These are phyloP conservation scores for Litchi chinensis DNA, from an alignment of 345 rosid genomes.

Conservation along the genomic window DNA sequence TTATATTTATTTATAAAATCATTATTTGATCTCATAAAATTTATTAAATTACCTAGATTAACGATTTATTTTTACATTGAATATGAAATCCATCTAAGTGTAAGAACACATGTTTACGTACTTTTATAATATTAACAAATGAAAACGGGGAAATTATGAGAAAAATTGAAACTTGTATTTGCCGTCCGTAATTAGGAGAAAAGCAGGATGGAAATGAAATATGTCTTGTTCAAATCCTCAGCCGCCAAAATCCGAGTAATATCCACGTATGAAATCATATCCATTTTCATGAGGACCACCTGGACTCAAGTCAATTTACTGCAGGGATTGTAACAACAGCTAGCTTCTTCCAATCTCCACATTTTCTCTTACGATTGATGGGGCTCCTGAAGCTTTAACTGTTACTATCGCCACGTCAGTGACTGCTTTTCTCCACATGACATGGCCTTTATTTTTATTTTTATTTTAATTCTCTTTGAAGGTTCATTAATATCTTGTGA, in stretches of 20 bases:
- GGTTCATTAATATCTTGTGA: too few relatives aligned
- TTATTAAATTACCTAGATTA: too few relatives aligned
- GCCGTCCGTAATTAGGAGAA: background rate
- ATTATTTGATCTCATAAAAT: too few relatives aligned
- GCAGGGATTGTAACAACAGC: background rate
- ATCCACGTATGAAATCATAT: background rate
- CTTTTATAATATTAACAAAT: too few relatives aligned
- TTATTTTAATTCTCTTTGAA: background rate
- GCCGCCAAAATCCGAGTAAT: conserved; percentile 12
- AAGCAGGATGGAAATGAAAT: background rate
- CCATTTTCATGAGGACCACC: background rate
- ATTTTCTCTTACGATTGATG: too few relatives aligned
- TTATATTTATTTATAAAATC: too few relatives aligned
- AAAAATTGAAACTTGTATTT: too few relatives aligned
- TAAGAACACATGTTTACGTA: too few relatives aligned
- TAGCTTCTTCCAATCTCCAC: background rate
- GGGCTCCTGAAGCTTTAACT: too few relatives aligned
- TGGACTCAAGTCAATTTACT: background rate
- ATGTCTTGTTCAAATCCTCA: background rate
- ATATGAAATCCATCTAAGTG: too few relatives aligned
- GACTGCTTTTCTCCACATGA: conserved; percentile 48
- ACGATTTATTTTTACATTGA: too few relatives aligned
- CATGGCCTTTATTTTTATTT: background rate
- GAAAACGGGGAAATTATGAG: too few relatives aligned
- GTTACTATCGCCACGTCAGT: conserved; percentile 30